Base-by-base conservation (phyloP, 306 rosid species). In the Acacia crassicarpa region DNA sequence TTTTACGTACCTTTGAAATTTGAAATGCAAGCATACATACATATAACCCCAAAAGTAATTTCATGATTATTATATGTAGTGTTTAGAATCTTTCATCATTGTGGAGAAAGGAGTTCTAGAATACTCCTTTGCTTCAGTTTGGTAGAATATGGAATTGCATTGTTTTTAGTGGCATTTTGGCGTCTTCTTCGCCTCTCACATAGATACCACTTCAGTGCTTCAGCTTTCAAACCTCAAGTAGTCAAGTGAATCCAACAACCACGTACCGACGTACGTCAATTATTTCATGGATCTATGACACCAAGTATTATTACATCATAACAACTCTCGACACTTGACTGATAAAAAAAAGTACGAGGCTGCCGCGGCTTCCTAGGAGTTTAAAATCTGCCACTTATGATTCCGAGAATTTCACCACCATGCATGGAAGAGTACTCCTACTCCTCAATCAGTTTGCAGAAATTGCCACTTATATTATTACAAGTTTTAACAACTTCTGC, bases 101-200 rank as follows among this genome's bases (percentile, higher is more conserved):
- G 49, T 46, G 82, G 72, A n/a, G 53, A 75, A 63, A 82, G 41
- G 88, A 84, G 68, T 84, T 88, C 81, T 84, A 84, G 92, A 91
- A 83, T 63, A 76, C 83, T 86, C 84, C 59, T 48, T 38, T 75
- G 30, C 69, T 51, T 56, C 33, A 71, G 91, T 83, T 83, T 86
- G 84, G 90, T 85, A 83, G 73, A 84, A 84, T 80, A 80, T 84
- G 82, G 90, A 83, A 86, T 89, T 84, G 92, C 91, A 83, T 91
- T 91, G 89, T 88, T 93, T 88, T 89, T 85, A 84, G 90, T 87
- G 92, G 72, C 77, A 73, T 84, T 91, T 91, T 91, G 97, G 92
- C 91, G 84, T 86, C 87, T 46, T 11, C 53, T 93, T 93, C 95
- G 82, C 74, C 94, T 85, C 75, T 71, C 23, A 9, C 65, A 2